Evolutionary conservation across 306 rosid genomes (phyloP).

Genomic region (Boehmeria nivea): DNA sequence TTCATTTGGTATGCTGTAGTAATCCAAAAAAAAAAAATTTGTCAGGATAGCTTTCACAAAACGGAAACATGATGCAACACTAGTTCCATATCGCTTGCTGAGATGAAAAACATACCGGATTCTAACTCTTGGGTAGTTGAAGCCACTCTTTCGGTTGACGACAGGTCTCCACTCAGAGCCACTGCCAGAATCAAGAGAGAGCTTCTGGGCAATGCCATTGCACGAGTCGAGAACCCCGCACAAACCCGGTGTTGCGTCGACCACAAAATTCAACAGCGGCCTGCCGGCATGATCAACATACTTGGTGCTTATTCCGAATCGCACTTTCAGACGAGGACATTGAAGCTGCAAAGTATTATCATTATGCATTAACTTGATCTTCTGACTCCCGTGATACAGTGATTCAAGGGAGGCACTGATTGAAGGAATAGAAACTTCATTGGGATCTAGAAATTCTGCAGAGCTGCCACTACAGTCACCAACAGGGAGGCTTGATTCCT

Average conservation of each 20-base stretch:
- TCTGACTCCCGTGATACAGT: slow-evolving; percentile 47
- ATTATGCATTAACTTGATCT: slow-evolving; percentile 58
- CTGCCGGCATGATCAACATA: slow-evolving; percentile 67
- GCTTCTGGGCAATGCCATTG: slow-evolving; percentile 47
- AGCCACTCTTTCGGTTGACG: slow-evolving; percentile 67
- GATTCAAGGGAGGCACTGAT: slow-evolving; percentile 54
- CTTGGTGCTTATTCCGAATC: slow-evolving; percentile 74
- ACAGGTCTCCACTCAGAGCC: slow-evolving; percentile 72
- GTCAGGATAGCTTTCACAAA: slow-evolving; percentile 3
- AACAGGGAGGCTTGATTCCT: slow-evolving; percentile 95
- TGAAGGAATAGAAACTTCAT: slow-evolving; percentile 45
- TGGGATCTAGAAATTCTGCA: slow-evolving; percentile 42
- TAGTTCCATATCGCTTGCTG: not conserved
- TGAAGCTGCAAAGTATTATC: slow-evolving; percentile 58
- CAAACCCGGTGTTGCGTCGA: slow-evolving; percentile 52
- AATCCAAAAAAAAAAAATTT: not conserved
- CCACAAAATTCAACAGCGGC: slow-evolving; percentile 68
- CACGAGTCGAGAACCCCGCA: slow-evolving; percentile 76
- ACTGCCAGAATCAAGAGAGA: slow-evolving; percentile 53
- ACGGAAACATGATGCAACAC: too few relatives aligned
- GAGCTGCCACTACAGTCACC: too few relatives aligned
- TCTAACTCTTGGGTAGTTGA: slow-evolving; percentile 75
- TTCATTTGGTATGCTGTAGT: slow-evolving; percentile 69
- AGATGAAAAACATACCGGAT: slow-evolving; percentile 63
- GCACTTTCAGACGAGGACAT: slow-evolving; percentile 57